Conservation (phyloP, 306 rosid genomes). For the Sindora glabra region DNA sequence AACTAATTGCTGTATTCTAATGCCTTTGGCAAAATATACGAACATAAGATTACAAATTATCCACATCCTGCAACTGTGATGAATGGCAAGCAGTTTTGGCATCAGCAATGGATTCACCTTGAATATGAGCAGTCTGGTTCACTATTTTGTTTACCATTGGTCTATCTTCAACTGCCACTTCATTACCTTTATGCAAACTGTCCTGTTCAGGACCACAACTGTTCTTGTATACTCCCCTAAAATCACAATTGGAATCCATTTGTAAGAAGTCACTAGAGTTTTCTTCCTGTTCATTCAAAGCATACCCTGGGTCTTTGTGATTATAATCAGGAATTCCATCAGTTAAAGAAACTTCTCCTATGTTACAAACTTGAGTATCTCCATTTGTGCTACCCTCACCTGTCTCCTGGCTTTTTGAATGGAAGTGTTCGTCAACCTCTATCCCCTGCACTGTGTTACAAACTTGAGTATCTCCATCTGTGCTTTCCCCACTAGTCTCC, state of each 20-base stretch:
- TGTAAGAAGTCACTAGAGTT: too few species aligned
- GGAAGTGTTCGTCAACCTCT: too few species aligned
- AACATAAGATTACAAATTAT: too few species aligned
- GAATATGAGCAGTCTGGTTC: conserved; percentile 2
- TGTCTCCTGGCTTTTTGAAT: too few species aligned
- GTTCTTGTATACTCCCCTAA: conserved; percentile 1
- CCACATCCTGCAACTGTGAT: neutral
- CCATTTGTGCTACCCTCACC: too few species aligned
- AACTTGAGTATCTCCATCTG: neutral
- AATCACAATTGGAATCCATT: too few species aligned
- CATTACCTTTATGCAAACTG: conserved; percentile 1
- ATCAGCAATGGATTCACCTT: conserved; percentile 21
- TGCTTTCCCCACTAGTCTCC: neutral
- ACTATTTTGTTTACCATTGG: neutral
- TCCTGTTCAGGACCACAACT: neutral
- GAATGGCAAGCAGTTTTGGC: neutral
- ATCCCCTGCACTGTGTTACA: too few species aligned
- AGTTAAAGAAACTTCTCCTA: neutral
- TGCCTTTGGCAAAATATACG: too few species aligned
- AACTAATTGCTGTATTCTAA: too few species aligned
- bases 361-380: too few species aligned
- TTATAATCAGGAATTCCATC: neutral
- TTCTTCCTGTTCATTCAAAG: neutral
- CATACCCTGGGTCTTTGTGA: neutral
- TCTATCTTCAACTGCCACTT: conserved; percentile 18